These are phyloP conservation scores for Termitomyces titanicus DNA, from an alignment of 768 basidiomycete species.

Conservation along the genomic window DNA sequence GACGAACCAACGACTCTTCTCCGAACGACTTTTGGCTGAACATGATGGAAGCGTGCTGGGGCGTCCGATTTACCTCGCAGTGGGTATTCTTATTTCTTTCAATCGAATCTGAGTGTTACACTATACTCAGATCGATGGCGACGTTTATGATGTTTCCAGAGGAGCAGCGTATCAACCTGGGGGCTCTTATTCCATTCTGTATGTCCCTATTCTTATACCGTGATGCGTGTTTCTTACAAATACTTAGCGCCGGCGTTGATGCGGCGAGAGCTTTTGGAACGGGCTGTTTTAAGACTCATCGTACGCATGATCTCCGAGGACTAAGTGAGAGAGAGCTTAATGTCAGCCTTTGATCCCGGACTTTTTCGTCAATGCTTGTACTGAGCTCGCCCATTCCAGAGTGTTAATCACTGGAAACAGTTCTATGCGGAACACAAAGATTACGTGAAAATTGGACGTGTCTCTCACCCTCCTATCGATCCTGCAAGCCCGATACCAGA, in stretches of 20 bases:
- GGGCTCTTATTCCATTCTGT: conserved; percentile 78
- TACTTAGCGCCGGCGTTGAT: conserved; percentile 70
- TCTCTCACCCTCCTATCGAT: conserved; percentile 74
- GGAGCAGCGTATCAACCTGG: conserved; percentile 84
- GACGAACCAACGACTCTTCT: conserved; percentile 67
- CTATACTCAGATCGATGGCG: conserved; percentile 72
- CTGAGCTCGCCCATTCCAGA: conserved; percentile 33
- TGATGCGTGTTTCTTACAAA: conserved; percentile 12
- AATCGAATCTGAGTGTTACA: not conserved
- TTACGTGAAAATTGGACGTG: conserved; percentile 75
- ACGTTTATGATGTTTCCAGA: conserved; percentile 89
- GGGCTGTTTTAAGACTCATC: conserved; percentile 88
- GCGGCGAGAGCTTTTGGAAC: conserved; percentile 93
- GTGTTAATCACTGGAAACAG: conserved; percentile 83
- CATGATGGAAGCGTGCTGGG: conserved; percentile 68
- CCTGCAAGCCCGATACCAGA: conserved; percentile 69
- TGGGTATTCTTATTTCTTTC: conserved; percentile 28
- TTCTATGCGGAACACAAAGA: conserved; percentile 83
- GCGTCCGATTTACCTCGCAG: conserved; percentile 82
- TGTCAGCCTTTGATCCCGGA: conserved; percentile 39
- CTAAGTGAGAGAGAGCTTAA: conserved; percentile 65
- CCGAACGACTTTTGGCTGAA: conserved; percentile 59
- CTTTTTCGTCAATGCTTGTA: not conserved
- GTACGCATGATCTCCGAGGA: conserved; percentile 88
- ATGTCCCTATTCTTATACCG: conserved; percentile 21